phyloP scores from a whole-genome alignment of 768 basidiomycete species.

The Cubamyces lactineus region DNA sequence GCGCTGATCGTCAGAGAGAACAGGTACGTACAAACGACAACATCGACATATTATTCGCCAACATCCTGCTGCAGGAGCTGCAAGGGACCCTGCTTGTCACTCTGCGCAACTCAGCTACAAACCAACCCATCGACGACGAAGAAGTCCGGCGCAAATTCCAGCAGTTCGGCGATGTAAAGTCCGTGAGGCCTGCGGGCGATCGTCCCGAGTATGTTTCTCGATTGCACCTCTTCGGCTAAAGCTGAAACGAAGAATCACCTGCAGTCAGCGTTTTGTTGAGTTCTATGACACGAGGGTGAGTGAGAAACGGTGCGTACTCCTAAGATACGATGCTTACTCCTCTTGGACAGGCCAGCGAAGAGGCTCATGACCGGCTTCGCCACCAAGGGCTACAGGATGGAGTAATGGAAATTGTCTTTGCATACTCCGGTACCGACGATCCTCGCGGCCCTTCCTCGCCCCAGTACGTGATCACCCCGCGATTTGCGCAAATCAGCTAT shows the following conservation, averaged over 20 bases:
- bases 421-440: constrained; percentile 68
- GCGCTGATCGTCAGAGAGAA: constrained; percentile 78
- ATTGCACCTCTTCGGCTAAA: neutral
- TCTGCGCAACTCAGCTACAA: constrained; percentile 68
- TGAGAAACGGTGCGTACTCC: neutral
- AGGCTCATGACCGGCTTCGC: constrained; percentile 79
- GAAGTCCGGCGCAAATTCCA: constrained; percentile 88
- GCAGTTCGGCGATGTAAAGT: constrained; percentile 89
- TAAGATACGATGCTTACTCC: constrained; percentile 15
- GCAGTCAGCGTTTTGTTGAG: constrained; percentile 89
- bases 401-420: constrained; percentile 83
- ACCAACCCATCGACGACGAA: constrained; percentile 76
- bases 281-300: constrained; percentile 87
- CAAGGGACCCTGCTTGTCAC: constrained; percentile 87
- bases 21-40: constrained; percentile 52
- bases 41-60: neutral
- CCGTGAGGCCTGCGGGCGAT: constrained; percentile 65
- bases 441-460: constrained; percentile 42
- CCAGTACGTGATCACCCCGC: constrained; percentile 36
- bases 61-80: constrained; percentile 51
- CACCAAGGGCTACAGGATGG: constrained; percentile 84
- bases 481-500: neutral
- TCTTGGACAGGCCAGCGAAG: constrained; percentile 62
- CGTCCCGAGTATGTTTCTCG: constrained; percentile 55
- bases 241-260: constrained; percentile 12